Evolutionary conservation across 1,139 yeast species (phyloP).

Genomic region (Suhomyces kunorum): DNA sequence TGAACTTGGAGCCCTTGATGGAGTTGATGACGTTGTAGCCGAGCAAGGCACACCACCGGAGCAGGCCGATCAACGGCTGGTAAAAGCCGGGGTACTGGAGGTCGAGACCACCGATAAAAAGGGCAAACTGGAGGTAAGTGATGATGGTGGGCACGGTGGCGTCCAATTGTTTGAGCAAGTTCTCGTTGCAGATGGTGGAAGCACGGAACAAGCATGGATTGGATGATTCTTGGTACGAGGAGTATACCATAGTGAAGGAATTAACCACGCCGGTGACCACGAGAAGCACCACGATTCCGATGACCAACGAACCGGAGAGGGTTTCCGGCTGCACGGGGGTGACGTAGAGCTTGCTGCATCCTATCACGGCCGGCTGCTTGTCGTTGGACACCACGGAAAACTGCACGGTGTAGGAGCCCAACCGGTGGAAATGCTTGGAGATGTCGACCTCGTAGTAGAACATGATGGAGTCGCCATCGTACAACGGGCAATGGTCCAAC

Average conservation of each 20-base stretch:
- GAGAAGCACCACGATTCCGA: slow-evolving; percentile 44
- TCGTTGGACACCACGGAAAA: slow-evolving; percentile 44
- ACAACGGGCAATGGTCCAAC: slow-evolving; percentile 44
- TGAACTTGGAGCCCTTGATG: not conserved
- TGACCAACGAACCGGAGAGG: slow-evolving; percentile 39
- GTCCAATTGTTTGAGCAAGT: slow-evolving; percentile 56
- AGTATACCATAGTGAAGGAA: slow-evolving; percentile 44
- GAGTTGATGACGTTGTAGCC: slow-evolving; percentile 27
- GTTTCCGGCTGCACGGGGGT: slow-evolving; percentile 46
- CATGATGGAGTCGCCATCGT: slow-evolving; percentile 40
- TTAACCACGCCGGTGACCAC: slow-evolving; percentile 46
- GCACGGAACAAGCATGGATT: slow-evolving; percentile 60
- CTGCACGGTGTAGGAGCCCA: slow-evolving; percentile 46
- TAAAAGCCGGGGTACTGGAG: slow-evolving; percentile 65
- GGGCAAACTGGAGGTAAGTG: slow-evolving; percentile 57
- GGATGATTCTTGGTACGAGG: slow-evolving; percentile 64
- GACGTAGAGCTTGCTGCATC: slow-evolving; percentile 50
- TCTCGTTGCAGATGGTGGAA: slow-evolving; percentile 61
- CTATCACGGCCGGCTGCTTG: slow-evolving; percentile 37
- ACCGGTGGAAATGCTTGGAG: slow-evolving; percentile 31
- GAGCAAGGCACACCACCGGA: slow-evolving; percentile 40
- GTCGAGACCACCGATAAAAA: slow-evolving; percentile 57
- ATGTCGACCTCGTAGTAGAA: slow-evolving; percentile 43
- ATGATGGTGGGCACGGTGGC: slow-evolving; percentile 55
- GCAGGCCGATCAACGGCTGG: slow-evolving; percentile 52